A percentile compares a stretch with the other conserved stretches of the same genome.
Evolutionary conservation across 331 rosid genomes (phyloP).

Genomic region (Malus hybrid): DNA sequence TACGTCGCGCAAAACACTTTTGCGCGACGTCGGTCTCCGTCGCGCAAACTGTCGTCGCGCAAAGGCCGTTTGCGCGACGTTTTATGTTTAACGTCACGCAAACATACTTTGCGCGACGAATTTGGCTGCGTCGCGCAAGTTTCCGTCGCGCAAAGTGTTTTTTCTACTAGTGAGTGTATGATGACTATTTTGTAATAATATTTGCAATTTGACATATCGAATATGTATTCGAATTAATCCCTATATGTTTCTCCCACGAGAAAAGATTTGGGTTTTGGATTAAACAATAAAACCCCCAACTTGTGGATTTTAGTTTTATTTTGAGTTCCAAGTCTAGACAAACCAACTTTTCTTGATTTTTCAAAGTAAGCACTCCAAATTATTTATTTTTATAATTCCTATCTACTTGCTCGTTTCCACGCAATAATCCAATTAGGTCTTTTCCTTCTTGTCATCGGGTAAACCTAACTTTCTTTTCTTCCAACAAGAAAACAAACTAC

Average conservation of each 20-base stretch:
- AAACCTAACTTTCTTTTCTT: neutral
- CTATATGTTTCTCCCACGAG: neutral
- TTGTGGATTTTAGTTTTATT: neutral
- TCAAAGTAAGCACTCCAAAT: conserved; percentile 10
- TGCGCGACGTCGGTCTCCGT: no score
- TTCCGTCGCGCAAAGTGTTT: no score
- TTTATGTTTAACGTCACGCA: no score
- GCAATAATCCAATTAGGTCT: neutral
- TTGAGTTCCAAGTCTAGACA: neutral
- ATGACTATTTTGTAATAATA: no score
- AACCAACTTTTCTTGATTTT: neutral
- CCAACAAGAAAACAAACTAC: neutral
- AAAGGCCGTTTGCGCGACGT: no score
- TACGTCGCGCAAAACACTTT: no score
- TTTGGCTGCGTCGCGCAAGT: no score
- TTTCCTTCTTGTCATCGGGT: neutral
- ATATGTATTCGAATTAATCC: no score
- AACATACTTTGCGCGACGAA: no score
- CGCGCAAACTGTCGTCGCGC: no score
- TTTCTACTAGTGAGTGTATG: no score
- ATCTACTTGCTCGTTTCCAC: neutral
- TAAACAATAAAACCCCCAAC: no score
- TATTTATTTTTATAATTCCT: neutral
- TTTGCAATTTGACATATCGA: neutral
- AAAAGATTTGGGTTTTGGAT: neutral